Evolutionary conservation across 768 basidiomycete species (phyloP), one percentile per base, ranked within the genome.

Genomic region (Dendrothele bispora): DNA sequence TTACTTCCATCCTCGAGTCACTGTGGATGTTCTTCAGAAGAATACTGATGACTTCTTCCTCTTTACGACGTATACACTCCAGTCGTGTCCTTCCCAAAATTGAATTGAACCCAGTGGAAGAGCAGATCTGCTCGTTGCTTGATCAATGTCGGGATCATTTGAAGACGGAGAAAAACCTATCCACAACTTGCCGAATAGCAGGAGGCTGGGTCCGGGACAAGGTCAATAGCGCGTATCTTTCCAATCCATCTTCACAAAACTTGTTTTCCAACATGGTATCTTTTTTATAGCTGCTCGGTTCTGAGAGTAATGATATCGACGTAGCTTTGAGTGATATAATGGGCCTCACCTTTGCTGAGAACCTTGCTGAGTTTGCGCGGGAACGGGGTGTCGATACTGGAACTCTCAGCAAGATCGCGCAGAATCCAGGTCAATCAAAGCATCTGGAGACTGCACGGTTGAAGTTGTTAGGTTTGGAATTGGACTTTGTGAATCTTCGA

Each of bases 171-270:
- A 73, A 80, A 42, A 75, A 74, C 8, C 72, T 82, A 18, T 64
- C 67, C 4, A 84, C 82, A 0, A 76, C 80, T 1, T 95, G 95
- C 62, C 79, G 97, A 55, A 90, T 99, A 39, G 97, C 94, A 10
- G 97, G 97, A 15, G 97, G 97, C 17, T 99, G 97, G 97, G 97
- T 98, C 37, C 76, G 97, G 59, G 97, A 99, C 67, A 99, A 99
- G 85, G 95, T 94, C 51, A 56, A n/a, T 35, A 14, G 11, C 24
- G 27, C 12, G 17, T 17, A 34, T 35, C 17, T 14, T 45, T 30
- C 27, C 5, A 24, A 39, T 18, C 20, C 32, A 12, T 24, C 59
- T 15, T 55, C 50, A 42, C 25, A 34, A 29, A 24, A 32, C 26
- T 42, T 18, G 36, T 40, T 22, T 28, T 30, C 25, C 24, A n/a